A percentile compares a stretch with the other conserved stretches of the same genome.
Evolutionary conservation across 75 land plant genomes (phyloP).

Genomic region (Isoetes taiwanensis): DNA sequence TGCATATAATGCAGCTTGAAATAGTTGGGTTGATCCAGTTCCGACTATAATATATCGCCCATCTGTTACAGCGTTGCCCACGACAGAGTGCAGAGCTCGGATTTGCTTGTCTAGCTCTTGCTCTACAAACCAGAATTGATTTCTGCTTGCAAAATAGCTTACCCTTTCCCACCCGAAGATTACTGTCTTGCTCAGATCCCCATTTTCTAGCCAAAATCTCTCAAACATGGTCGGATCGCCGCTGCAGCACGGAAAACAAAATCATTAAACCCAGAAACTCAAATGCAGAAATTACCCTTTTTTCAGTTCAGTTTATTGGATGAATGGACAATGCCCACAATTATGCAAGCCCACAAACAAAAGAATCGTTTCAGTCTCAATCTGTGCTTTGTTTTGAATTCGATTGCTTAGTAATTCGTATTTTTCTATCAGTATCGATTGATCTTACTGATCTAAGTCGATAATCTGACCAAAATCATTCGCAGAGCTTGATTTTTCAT

Average conservation of each 20-base stretch:
- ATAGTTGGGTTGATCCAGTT: constrained; percentile 82
- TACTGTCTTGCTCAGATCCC: constrained; percentile 31
- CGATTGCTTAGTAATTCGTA: too few relatives aligned
- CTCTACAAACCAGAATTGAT: constrained; percentile 72
- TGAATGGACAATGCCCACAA: too few relatives aligned
- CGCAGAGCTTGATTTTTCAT: too few relatives aligned
- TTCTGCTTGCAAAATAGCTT: constrained; percentile 64
- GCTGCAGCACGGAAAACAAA: constrained; percentile 31
- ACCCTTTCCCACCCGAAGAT: constrained; percentile 63
- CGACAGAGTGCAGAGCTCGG: constrained; percentile 38
- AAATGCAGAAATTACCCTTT: too few relatives aligned
- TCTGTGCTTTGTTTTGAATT: too few relatives aligned
- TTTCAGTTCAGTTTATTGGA: too few relatives aligned
- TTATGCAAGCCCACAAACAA: too few relatives aligned
- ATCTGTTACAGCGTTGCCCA: constrained; percentile 72
- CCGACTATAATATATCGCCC: constrained; percentile 59
- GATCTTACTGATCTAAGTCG: too few relatives aligned
- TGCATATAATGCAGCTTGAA: constrained; percentile 69
- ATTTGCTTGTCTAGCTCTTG: constrained; percentile 46
- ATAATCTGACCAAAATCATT: too few relatives aligned
- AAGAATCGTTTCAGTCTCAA: too few relatives aligned
- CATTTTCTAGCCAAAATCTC: constrained; percentile 39
- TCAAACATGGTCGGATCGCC: constrained; percentile 95
- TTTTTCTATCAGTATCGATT: too few relatives aligned
- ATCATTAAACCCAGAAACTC: too few relatives aligned